Evolutionary conservation across 1,284 basidiomycete genomes (phyloP).

Genomic region (Papiliotrema flavescens): DNA sequence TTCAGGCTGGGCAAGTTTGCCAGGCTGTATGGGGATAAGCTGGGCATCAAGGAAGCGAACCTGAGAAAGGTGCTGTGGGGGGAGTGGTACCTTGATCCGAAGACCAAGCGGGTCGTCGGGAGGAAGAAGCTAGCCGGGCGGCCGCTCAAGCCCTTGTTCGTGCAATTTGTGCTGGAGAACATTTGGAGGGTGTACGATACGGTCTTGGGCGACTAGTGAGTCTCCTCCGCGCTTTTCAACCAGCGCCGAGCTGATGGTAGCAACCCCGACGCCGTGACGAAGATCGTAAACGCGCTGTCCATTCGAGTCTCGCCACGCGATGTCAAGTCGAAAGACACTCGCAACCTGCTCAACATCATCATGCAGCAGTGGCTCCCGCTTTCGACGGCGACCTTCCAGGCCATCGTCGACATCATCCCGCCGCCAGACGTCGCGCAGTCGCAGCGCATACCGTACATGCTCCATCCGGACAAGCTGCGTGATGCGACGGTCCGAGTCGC

Average conservation of each 20-base stretch:
- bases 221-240: constrained; percentile 27
- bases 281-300: constrained; percentile 80
- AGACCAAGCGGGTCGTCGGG: constrained; percentile 88
- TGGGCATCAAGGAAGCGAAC: constrained; percentile 86
- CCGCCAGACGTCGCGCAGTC: constrained; percentile 79
- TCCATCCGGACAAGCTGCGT: constrained; percentile 68
- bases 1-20: constrained; percentile 94
- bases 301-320: constrained; percentile 86
- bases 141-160: constrained; percentile 91
- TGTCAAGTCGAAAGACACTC: constrained; percentile 84
- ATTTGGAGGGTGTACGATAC: constrained; percentile 96
- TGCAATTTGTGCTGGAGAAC: constrained; percentile 96
- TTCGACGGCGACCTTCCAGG: constrained; percentile 87
- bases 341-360: constrained; percentile 76
- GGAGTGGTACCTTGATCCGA: constrained; percentile 95
- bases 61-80: constrained; percentile 91
- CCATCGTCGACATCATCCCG: constrained; percentile 88
- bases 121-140: constrained; percentile 82
- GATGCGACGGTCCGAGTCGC: constrained; percentile 38
- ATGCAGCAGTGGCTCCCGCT: constrained; percentile 96
- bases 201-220: constrained; percentile 78
- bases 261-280: constrained; percentile 80
- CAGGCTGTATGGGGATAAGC: constrained; percentile 83
- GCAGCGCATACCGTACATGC: constrained; percentile 83
- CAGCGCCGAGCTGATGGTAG: constrained; percentile 50